Base-by-base conservation (phyloP, 2,329 filamentous ascomycete species). In the Penicillium sp. region DNA sequence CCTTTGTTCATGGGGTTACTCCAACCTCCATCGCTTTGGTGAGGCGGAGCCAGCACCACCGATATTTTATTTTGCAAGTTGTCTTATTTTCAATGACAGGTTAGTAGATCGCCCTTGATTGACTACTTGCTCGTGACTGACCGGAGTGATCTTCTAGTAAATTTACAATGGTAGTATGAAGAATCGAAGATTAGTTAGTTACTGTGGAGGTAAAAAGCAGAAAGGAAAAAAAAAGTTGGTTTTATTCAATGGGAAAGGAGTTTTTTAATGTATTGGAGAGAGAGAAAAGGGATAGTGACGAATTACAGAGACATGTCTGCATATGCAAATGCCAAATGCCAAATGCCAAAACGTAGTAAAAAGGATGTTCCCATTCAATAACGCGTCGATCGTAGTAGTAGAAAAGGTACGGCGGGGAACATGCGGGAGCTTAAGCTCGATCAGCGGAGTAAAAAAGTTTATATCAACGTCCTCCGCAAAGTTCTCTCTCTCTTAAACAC, bases 391-490 rank as follows among this genome's bases (percentile, higher is more conserved):
- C 28, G n/a, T 5, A 16, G 7, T 3, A 38, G 33, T 16, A 16
- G n/a, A 38, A n/a, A 38, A 43, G 20, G 20, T 12, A 5, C 3
- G 18, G 18, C 18, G 40, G 40, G 40, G 20, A 12, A 7, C 2
- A 18, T n/a, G 35, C 35, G n/a, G 33, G 33, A 14, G 33, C 33
- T 38, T 14, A 5, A 14, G n/a, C 33, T 38, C 40, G 18, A 47
- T 35, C 30, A 35, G 30, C 30, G 30, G 30, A 35, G 30, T 35
- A 21, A 54, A 54, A 55, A 55, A 48, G 45, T 45, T 48, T 53
- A 53, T 47, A 26, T 47, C 52, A 40, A 54, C 52, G 52, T 47
- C 30, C 3, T 14, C 30, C 45, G 11, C 7, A 42, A 18, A 42
- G 18, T 42, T 18, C 18, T 21, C 18, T 43, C n/a, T 3, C 40